Conservation (phyloP, 306 rosid genomes). For the Sicyos baderoa region DNA sequence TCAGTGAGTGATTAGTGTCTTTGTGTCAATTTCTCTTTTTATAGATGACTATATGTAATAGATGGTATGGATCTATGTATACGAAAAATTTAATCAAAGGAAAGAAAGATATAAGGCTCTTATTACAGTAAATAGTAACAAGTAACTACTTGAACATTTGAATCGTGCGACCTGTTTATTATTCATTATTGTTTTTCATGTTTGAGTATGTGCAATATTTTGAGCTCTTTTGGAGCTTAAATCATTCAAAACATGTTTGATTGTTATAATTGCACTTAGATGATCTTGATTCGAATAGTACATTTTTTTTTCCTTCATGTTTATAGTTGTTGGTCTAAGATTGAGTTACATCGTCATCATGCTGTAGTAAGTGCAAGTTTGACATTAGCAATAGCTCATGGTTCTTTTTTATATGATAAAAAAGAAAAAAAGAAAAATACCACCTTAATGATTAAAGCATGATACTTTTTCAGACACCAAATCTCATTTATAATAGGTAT, state of each 20-base stretch:
- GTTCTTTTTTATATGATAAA: neutral
- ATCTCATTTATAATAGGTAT: neutral
- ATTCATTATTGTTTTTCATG: conserved; percentile 1
- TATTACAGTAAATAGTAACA: too few species aligned
- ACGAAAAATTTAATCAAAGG: too few species aligned
- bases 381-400: neutral
- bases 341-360: neutral
- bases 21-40: too few species aligned
- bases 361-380: neutral
- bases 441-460: neutral
- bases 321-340: neutral
- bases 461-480: neutral
- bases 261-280: neutral
- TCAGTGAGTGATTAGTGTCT: too few species aligned
- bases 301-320: neutral
- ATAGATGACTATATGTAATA: too few species aligned
- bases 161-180: neutral
- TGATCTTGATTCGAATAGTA: neutral
- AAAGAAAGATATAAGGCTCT: too few species aligned
- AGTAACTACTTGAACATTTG: too few species aligned
- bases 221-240: neutral
- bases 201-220: neutral
- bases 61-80: too few species aligned
- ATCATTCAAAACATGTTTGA: neutral
- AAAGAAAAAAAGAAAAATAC: neutral